Percentiles rank a stretch among this genome's conserved stretches.
Conservation (phyloP, 139 green algal species). For the Eudorina sp. region DNA sequence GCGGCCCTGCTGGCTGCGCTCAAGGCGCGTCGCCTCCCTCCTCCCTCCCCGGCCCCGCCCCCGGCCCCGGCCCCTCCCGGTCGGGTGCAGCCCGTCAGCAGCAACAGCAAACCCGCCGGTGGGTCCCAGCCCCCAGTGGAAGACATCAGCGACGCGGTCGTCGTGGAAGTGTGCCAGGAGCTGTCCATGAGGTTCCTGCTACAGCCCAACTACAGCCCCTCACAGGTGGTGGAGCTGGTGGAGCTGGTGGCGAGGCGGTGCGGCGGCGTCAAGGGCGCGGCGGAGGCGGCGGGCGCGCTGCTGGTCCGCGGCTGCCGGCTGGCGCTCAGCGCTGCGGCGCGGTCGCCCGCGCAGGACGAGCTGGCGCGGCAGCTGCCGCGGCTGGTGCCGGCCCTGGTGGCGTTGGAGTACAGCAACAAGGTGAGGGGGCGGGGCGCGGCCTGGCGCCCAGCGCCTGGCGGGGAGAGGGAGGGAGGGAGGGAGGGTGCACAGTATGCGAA, state of each 20-base stretch:
- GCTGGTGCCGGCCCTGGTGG: slow-evolving; percentile 13
- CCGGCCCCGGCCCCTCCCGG: not conserved
- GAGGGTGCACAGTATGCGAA: too few relatives aligned
- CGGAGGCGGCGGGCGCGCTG: not conserved
- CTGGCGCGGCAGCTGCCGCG: not conserved
- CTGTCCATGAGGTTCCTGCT: too few relatives aligned
- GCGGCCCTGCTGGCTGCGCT: not conserved
- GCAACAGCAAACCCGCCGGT: too few relatives aligned
- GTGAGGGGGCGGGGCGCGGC: not conserved
- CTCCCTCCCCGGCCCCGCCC: not conserved
- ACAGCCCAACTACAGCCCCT: not conserved
- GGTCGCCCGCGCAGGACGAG: not conserved
- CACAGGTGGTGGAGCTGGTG: not conserved
- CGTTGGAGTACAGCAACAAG: not conserved
- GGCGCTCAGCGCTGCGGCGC: not conserved
- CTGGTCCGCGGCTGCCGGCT: not conserved
- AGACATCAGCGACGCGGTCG: too few relatives aligned
- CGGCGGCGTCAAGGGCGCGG: not conserved
- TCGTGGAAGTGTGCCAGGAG: too few relatives aligned
- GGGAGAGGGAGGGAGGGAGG: too few relatives aligned
- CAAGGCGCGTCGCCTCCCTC: not conserved
- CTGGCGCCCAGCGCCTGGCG: too few relatives aligned
- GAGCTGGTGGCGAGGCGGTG: not conserved
- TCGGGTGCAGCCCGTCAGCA: too few relatives aligned
- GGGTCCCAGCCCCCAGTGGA: too few relatives aligned